Evolutionary conservation across 106 monocot genomes (phyloP), one percentile per base, ranked within the genome.

Genomic region (Dendrobium officinale): DNA sequence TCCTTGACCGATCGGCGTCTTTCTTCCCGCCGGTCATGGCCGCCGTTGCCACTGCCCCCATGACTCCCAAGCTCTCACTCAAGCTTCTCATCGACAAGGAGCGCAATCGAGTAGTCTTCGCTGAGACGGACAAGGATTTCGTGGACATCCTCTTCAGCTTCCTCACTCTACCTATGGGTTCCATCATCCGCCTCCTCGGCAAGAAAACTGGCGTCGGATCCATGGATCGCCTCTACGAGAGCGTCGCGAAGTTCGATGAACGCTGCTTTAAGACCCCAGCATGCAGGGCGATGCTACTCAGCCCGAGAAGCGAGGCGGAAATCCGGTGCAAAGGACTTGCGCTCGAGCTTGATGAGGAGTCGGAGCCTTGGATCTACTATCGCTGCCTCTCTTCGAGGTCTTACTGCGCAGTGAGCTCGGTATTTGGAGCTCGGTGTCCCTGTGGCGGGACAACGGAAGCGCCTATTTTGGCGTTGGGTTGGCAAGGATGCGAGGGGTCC

Each of bases 71-170:
- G 33, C 0, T 70, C 29, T 8, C 29, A 70, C 20, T 74, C 19
- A 74, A 43, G 20, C 42, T 74, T 74, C 42, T 74, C 19, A 18
- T 83, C 31, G 77, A 83, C 55, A 83, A 55, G 24, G 54, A 54
- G 37, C 68, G 70, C 48, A 83, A 83, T 2, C 42, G 70, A 19
- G 82, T 83, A 10, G 51, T 83, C 7, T 83, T 83, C 15, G 82
- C 72, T 13, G 82, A 83, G 67, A 3, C 77, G 4, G 78, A 67
- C 3, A 78, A 55, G 20, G 77, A 55, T 3, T 83, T 83, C 51
- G 68, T 83, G 10, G 77, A 83, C 42, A 55, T 83, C 72, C 72
- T 83, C 49, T 78, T 83, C 72, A 78, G 78, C 55, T 78, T 83
- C 55, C 55, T 83, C 24, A 78, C 82, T 1, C 26, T 78, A 43